phyloP scores from a whole-genome alignment of 768 basidiomycete genomes.

The Rickenella mellea region DNA sequence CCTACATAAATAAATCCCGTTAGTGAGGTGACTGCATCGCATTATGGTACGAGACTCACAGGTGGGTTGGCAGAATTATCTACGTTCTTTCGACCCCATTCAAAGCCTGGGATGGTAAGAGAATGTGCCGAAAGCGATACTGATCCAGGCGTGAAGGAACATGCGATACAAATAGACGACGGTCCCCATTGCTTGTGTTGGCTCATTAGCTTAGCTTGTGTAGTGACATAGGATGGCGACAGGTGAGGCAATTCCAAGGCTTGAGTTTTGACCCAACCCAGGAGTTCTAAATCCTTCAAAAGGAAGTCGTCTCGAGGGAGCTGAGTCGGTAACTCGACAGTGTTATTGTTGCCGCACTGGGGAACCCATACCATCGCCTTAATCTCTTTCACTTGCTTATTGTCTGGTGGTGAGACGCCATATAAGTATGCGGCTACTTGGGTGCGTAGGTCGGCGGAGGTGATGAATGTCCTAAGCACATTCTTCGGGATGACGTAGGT shows the following conservation, averaged over 20 bases:
- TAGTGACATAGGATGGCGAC: slow-evolving; percentile 86
- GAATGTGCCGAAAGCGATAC: slow-evolving; percentile 92
- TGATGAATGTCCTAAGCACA: slow-evolving; percentile 86
- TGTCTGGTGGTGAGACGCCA: slow-evolving; percentile 87
- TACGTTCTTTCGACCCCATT: slow-evolving; percentile 93
- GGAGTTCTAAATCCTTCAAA: slow-evolving; percentile 87
- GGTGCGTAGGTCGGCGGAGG: slow-evolving; percentile 90
- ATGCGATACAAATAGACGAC: slow-evolving; percentile 85
- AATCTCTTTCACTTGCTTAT: slow-evolving; percentile 97
- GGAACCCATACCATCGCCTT: slow-evolving; percentile 96
- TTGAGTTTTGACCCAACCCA: slow-evolving; percentile 97
- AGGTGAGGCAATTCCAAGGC: slow-evolving; percentile 86
- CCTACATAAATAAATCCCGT: slow-evolving; percentile 26
- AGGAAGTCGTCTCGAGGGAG: slow-evolving; percentile 93
- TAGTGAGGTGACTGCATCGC: slow-evolving; percentile 2
- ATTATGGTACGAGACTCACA: slow-evolving; percentile 22
- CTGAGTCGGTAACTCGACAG: slow-evolving; percentile 81
- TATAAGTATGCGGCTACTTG: slow-evolving; percentile 94
- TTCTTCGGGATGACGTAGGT: slow-evolving; percentile 99
- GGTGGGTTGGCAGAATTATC: slow-evolving; percentile 79
- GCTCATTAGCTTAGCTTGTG: slow-evolving; percentile 94
- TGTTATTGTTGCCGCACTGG: slow-evolving; percentile 91
- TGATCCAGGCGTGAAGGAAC: slow-evolving; percentile 96
- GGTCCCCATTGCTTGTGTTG: slow-evolving; percentile 93
- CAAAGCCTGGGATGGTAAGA: slow-evolving; percentile 85